These are phyloP conservation scores for Kalaharituber pfeilii DNA, from an alignment of 2,329 filamentous ascomycete species.

Conservation along the genomic window DNA sequence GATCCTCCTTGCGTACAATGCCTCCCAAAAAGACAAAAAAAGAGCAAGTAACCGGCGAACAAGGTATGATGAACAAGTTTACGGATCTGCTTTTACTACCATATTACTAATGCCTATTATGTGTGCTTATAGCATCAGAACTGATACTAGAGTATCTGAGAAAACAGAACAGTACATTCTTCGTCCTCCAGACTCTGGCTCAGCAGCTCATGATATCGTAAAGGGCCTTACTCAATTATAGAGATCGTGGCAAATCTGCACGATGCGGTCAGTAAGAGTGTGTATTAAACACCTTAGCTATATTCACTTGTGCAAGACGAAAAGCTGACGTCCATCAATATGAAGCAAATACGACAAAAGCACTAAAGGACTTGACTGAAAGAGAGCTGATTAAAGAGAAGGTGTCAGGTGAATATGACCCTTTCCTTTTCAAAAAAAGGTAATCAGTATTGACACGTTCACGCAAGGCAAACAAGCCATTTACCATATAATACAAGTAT, in stretches of 20 bases:
- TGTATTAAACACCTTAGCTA: constrained; percentile 2
- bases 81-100: neutral
- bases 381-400: constrained; percentile 41
- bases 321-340: neutral
- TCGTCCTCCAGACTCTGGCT: constrained; percentile 1
- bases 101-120: neutral
- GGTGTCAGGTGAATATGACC: constrained; percentile 31
- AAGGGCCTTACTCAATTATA: constrained; percentile 22
- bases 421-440: neutral
- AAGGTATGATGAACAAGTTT: neutral
- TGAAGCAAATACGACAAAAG: constrained; percentile 40
- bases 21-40: neutral
- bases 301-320: neutral
- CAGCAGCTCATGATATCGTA: neutral
- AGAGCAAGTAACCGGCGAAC: neutral
- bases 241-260: constrained; percentile 45
- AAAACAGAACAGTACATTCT: constrained; percentile 29
- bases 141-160: constrained; percentile 27
- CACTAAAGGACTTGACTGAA: constrained; percentile 46
- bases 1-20: too few species aligned
- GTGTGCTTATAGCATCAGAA: constrained; percentile 21
- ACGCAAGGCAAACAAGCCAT: constrained; percentile 41
- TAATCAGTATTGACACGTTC: neutral
- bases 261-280: constrained; percentile 41
- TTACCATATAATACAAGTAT: constrained; percentile 34